A percentile compares a stretch with the other conserved stretches of the same genome.
phyloP scores from a whole-genome alignment of 176 grass and related monocot genomes.

The Otatea glauca region DNA sequence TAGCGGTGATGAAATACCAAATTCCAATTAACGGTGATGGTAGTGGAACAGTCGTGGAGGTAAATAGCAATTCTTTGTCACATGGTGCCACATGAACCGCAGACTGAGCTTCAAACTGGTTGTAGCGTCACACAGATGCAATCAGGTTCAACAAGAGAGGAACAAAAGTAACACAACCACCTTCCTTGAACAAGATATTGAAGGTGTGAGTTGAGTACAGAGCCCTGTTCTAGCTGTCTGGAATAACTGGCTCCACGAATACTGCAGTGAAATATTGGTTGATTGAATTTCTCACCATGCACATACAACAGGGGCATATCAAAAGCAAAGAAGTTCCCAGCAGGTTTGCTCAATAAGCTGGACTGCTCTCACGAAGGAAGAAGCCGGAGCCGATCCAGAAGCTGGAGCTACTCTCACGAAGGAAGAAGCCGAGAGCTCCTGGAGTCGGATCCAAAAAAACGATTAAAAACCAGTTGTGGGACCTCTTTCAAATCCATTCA shows the following conservation, averaged over 20 bases:
- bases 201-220: conserved; percentile 95
- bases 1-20: too few relatives aligned
- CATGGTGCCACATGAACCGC: conserved; percentile 45
- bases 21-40: too few relatives aligned
- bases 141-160: conserved; percentile 94
- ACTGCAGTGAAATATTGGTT: conserved; percentile 94
- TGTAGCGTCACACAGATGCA: conserved; percentile 75
- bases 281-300: conserved; percentile 90
- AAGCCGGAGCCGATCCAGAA: too few relatives aligned
- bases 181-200: conserved; percentile 99
- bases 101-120: conserved; percentile 63
- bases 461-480: too few relatives aligned
- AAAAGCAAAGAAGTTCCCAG: conserved; percentile 87
- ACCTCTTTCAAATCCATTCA: too few relatives aligned
- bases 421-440: too few relatives aligned
- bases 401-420: too few relatives aligned
- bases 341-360: conserved; percentile 72
- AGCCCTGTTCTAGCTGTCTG: conserved; percentile 73
- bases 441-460: too few relatives aligned
- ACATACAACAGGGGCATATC: conserved; percentile 90
- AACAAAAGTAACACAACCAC: conserved; percentile 90
- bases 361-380: too few relatives aligned
- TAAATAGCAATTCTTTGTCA: too few relatives aligned
- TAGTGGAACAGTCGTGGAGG: too few relatives aligned
- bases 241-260: conserved; percentile 94